Base-by-base conservation (phyloP, 768 basidiomycete species). In the Boletus rufocinnamomeus region DNA sequence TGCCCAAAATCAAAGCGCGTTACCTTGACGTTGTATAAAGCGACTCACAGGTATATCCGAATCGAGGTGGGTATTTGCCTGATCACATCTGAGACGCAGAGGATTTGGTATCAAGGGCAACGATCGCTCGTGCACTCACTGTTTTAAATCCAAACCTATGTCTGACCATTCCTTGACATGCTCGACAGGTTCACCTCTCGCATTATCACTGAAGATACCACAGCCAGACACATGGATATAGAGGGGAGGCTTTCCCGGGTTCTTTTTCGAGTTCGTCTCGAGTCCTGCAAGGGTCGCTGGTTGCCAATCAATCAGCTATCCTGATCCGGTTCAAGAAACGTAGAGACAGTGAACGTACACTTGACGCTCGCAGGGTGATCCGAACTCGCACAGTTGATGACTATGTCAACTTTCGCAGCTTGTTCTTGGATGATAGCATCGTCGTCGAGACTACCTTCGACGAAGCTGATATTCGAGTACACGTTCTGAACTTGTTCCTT, bases 151-250 rank as follows among this genome's bases (percentile, higher is more conserved):
- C 51, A 80, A 71, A 40, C 69, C 73, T 5, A 75, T 69, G 54
- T 82, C 80, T 4, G 71, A 67, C 67, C 76, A 79, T 34, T 65
- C 65, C 19, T 69, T 69, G 58, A 76, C 64, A 28, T 67, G 55
- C 6, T 72, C 70, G 23, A 75, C 60, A 19, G 62, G 62, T 60
- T 79, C 77, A 14, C 79, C 79, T 25, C 70, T 70, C 6, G 76
- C 70, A 56, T 76, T 76, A 66, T 80, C 76, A 54, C 74, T 74
- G 35, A 73, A 48, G 46, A 81, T 74, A 21, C 75, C 78, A 13
- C 69, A 65, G 3, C 80, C 79, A 2, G 79, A 79, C 21, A 78
- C 65, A 41, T 81, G 79, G 48, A 81, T 70, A 53, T 79, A 81
- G 27, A 80, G 55, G 0, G 79, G 80, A 2, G 77, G 75, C 28